A percentile compares a stretch with the other conserved stretches of the same genome.
phyloP scores from a whole-genome alignment of 345 rosid genomes.

The Eucalyptus marginata region DNA sequence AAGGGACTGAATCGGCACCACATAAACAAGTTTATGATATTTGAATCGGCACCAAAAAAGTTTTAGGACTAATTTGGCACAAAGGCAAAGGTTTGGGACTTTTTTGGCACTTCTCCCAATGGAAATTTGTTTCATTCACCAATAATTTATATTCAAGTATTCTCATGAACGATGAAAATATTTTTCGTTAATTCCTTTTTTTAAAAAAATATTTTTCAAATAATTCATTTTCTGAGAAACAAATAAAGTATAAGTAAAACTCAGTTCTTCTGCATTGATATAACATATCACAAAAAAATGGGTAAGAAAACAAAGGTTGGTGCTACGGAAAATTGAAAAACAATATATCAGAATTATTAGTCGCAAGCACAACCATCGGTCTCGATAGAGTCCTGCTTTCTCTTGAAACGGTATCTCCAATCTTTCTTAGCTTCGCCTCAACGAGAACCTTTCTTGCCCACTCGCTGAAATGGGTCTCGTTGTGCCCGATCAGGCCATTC shows the following conservation, averaged over 20 bases:
- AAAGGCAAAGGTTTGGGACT: too few relatives aligned
- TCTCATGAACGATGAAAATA: fast-evolving
- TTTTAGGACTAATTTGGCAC: too few relatives aligned
- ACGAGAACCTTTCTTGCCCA: constrained; percentile 37
- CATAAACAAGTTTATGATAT: too few relatives aligned
- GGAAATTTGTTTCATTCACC: too few relatives aligned
- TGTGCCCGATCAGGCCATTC: constrained; percentile 35
- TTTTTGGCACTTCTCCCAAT: too few relatives aligned
- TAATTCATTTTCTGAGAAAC: too few relatives aligned
- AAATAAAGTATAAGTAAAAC: too few relatives aligned
- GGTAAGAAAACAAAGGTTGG: background rate
- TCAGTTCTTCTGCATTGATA: background rate
- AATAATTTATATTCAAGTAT: too few relatives aligned
- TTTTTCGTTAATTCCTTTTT: fast-evolving
- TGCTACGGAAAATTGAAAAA: background rate
- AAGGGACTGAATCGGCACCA: too few relatives aligned
- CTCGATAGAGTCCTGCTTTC: background rate
- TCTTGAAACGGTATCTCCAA: background rate
- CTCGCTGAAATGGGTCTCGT: constrained; percentile 33
- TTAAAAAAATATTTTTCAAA: too few relatives aligned
- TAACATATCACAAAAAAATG: too few relatives aligned
- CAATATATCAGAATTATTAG: background rate
- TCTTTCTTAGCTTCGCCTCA: constrained; percentile 7
- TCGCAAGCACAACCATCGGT: background rate
- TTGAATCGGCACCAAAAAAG: too few relatives aligned